Base-by-base conservation (phyloP, 2,329 filamentous ascomycete species). In the Fusarium subglutinans region DNA sequence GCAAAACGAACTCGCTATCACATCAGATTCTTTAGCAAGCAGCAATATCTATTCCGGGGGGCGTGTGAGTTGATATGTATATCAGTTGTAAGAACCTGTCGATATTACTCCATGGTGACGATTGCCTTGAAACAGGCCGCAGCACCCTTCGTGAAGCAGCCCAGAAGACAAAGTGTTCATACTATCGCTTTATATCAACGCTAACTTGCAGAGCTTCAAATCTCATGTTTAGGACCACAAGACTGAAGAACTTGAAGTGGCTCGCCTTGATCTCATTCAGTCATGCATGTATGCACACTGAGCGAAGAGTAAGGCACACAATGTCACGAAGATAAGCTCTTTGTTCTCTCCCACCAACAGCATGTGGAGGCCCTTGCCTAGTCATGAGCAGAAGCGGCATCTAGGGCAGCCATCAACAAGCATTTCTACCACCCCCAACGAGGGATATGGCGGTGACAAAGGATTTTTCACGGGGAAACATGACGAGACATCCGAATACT, bases 381-480 rank as follows among this genome's bases (percentile, higher is more conserved):
- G 67, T 56, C 55, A 69, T 67, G 53, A 74, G 55, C 48, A 66
- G 50, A 65, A 51, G 70, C 64, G 58, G 33, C 60, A 53, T 33
- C 69, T 64, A 65, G 57, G 47, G 68, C 53, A 47, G 40, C 57
- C 48, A 66, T 66, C 47, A 62, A 53, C 66, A 73, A 57, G 72
- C 66, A 66, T 40, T 45, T 66, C 44, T 47, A 63, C 48, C 66
- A 51, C 67, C 62, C 57, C 53, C 48, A 44, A 54, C 68, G 56
- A 69, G 58, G 71, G 53, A 66, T 66, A 73, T 61, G 63, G 64
- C 63, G 71, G 63, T 61, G 63, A 73, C 66, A 72, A 70, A 74
- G 69, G 63, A 65, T 66, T 69, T 56, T 63, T 69, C 64, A 69
- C 71, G 72, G 66, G 76, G 73, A 69, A 71, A 73, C 71, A 67